These are phyloP conservation scores for Cladorrhinum samala DNA, from an alignment of 495 filamentous ascomycete species.

Conservation along the genomic window DNA sequence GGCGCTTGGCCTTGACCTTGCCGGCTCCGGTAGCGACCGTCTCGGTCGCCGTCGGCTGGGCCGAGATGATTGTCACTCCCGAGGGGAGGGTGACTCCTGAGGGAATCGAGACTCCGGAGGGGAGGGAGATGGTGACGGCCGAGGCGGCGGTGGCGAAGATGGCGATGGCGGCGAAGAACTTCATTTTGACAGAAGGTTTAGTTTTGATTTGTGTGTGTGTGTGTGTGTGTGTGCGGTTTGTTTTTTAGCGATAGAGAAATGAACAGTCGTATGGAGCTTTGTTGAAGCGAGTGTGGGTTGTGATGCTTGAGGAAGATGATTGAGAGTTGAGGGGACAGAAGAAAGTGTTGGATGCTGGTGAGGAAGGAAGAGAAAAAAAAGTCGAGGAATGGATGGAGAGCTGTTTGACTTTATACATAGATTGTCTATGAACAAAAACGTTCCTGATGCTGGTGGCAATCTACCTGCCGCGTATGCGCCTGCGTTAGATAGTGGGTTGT, in stretches of 20 bases:
- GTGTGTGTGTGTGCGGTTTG: neutral
- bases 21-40: conserved; percentile 8
- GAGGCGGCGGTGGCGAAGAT: conserved; percentile 6
- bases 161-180: conserved; percentile 13
- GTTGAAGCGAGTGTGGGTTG: conserved; percentile 2
- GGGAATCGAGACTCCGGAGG: conserved; percentile 21
- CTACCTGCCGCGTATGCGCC: too few relatives aligned
- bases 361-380: neutral
- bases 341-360: conserved; percentile 7
- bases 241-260: neutral
- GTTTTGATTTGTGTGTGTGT: neutral
- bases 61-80: conserved; percentile 24
- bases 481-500: too few relatives aligned
- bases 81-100: conserved; percentile 23
- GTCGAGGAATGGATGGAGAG: neutral
- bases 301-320: neutral
- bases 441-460: neutral
- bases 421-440: neutral
- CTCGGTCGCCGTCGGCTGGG: conserved; percentile 5
- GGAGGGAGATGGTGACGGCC: conserved; percentile 25
- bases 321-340: neutral
- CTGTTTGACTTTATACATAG: conserved; percentile 2
- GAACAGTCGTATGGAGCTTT: neutral
- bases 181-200: conserved; percentile 14
- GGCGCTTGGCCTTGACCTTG: too few relatives aligned